These are phyloP conservation scores for Capronia americana DNA, from an alignment of 2,329 filamentous ascomycete species.

Conservation along the genomic window DNA sequence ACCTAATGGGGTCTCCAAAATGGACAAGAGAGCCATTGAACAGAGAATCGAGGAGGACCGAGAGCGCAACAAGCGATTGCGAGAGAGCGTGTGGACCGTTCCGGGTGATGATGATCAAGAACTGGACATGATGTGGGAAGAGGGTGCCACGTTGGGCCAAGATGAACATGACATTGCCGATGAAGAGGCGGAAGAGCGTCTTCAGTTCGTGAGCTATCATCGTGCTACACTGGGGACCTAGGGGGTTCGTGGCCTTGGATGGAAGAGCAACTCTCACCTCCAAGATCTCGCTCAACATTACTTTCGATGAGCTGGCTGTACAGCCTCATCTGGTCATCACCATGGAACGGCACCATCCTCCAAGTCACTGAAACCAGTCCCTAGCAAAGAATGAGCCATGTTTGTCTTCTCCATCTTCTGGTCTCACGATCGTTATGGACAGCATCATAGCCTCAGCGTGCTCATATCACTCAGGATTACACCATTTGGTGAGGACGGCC, in stretches of 20 bases:
- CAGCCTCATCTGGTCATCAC: neutral
- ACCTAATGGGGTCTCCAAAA: slow-evolving; percentile 52
- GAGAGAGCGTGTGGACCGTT: slow-evolving; percentile 94
- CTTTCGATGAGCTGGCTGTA: neutral
- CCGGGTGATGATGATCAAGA: slow-evolving; percentile 71
- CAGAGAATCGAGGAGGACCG: slow-evolving; percentile 96
- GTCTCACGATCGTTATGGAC: neutral
- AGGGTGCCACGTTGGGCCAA: slow-evolving; percentile 82
- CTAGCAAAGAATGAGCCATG: neutral
- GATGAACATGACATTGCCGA: slow-evolving; percentile 79
- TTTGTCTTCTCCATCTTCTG: neutral
- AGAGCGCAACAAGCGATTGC: slow-evolving; percentile 87
- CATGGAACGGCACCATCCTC: neutral
- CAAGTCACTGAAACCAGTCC: neutral
- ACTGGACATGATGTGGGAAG: slow-evolving; percentile 82
- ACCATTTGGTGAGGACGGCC: neutral
- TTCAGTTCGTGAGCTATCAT: slow-evolving; percentile 43
- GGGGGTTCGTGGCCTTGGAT: neutral
- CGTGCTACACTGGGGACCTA: slow-evolving; percentile 30
- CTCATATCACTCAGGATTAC: neutral
- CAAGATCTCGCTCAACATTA: slow-evolving; percentile 25
- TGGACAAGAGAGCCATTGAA: slow-evolving; percentile 90
- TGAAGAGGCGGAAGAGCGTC: slow-evolving; percentile 72
- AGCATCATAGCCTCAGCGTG: neutral
- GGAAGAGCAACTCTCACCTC: neutral